Evolutionary conservation across 768 basidiomycete genomes (phyloP), one percentile per base, ranked within the genome.

Genomic region (Naganishia randhawae): DNA sequence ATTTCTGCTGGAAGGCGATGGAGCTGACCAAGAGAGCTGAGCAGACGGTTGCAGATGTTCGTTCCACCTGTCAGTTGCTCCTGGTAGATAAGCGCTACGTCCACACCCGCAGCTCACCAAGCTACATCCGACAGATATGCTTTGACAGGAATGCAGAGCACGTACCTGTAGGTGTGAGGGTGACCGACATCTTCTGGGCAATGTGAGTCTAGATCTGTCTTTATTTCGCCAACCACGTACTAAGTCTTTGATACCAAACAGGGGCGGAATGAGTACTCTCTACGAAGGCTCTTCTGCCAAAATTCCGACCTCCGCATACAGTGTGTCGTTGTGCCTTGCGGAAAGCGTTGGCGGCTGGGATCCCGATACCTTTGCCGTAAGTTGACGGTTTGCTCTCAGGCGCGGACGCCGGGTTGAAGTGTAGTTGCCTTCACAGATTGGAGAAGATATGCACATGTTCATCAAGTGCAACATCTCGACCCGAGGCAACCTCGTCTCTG

Each of bases 381-480:
- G 45, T 22, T 48, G 3, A 9, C 16, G 19, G 13, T 22, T 62
- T 62, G 35, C 35, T 41, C 33, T 62, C 33, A 41, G 22, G 14
- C 17, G 31, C 16, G 16, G 35, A 29, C 6, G 8, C 50, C 4
- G 53, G 27, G 27, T 32, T 25, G 73, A 37, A 71, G 71, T 27
- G 65, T 73, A 61, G 72, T 74, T n/a, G 10, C n/a, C 45, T 22
- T 48, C 17, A 62, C 9, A 61, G 55, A 77, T 77, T 63, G 76
- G 76, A n/a, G 76, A 77, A 65, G 76, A 77, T 69, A 76, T 77
- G 76, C 75, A 77, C 71, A 77, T 77, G 76, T 73, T 67, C 67
- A 69, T 74, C 63, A 77, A 77, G 64, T 76, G 73, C 51, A 62
- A 73, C n/a, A 71, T 74, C 63, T 73, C 75, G 9, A 77, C 75